These are phyloP conservation scores for Mortierella sp. DNA, from an alignment of 371 early-diverging fungal genomes.

Conservation along the genomic window DNA sequence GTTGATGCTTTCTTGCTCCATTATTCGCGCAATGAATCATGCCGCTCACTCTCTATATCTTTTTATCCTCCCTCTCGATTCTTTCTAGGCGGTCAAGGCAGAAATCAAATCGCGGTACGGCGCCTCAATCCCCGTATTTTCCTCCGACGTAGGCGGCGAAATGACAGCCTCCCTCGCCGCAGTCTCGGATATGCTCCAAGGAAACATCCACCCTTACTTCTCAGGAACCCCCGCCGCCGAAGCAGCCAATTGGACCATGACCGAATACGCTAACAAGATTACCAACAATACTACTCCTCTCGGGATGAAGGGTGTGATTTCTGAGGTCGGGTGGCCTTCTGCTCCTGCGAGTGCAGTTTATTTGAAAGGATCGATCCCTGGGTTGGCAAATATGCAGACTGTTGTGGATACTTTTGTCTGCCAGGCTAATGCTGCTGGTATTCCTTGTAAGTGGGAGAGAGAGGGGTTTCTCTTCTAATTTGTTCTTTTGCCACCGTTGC, in stretches of 20 bases:
- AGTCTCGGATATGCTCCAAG: conserved; percentile 61
- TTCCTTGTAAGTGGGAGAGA: conserved; percentile 16
- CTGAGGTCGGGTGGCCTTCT: conserved; percentile 81
- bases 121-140: conserved; percentile 40
- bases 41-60: not conserved
- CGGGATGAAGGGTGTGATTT: conserved; percentile 64
- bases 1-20: not conserved
- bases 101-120: conserved; percentile 26
- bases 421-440: conserved; percentile 59
- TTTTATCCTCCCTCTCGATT: not conserved
- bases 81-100: conserved; percentile 18
- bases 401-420: conserved; percentile 67
- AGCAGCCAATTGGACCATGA: conserved; percentile 60
- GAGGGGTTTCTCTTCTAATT: not conserved
- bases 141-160: conserved; percentile 58
- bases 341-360: conserved; percentile 33
- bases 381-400: conserved; percentile 66
- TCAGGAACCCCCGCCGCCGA: conserved; percentile 47
- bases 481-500: not conserved
- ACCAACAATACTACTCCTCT: conserved; percentile 16
- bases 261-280: conserved; percentile 31
- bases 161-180: conserved; percentile 55
- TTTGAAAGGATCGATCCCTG: conserved; percentile 62
- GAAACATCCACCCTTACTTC: conserved; percentile 72
- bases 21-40: not conserved